Conservation (phyloP, 148 eudicot species). For the Gaultheria prostrata region DNA sequence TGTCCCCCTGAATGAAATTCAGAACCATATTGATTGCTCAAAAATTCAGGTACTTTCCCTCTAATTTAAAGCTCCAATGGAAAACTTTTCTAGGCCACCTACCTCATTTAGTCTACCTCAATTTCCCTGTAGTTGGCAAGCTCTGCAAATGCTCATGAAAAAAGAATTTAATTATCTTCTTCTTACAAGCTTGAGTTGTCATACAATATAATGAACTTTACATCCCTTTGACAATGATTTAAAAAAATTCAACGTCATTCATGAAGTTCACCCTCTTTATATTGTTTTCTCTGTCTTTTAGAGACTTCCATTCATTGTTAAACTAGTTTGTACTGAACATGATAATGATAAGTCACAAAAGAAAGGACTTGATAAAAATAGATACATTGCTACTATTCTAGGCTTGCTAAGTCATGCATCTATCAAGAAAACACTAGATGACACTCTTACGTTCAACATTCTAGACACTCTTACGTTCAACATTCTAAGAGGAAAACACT, state of each 20-base stretch:
- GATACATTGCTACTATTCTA: background rate
- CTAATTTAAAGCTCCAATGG: background rate
- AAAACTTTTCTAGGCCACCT: background rate
- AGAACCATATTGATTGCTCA: slow-evolving; percentile 41
- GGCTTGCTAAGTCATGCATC: slow-evolving; percentile 6
- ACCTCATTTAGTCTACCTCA: background rate
- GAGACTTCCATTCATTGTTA: background rate
- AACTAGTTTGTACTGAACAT: background rate
- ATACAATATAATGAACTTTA: background rate
- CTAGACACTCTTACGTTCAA: no score
- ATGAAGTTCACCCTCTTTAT: background rate
- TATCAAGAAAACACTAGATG: slow-evolving; percentile 6
- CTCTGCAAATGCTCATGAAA: background rate
- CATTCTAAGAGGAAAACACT: background rate
- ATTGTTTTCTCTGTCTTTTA: background rate
- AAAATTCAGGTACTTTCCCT: slow-evolving; percentile 51
- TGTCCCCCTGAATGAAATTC: slow-evolving; percentile 48
- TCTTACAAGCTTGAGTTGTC: slow-evolving; percentile 10
- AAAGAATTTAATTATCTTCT: slow-evolving; percentile 1
- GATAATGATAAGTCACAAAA: background rate
- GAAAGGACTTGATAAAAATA: background rate
- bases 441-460: background rate
- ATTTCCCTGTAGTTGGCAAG: background rate
- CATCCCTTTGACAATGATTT: background rate
- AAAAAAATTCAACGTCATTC: background rate